A percentile compares a stretch with the other conserved stretches of the same genome.
phyloP scores from a whole-genome alignment of 176 grass and related monocot genomes.

The Musa schizocarpa region DNA sequence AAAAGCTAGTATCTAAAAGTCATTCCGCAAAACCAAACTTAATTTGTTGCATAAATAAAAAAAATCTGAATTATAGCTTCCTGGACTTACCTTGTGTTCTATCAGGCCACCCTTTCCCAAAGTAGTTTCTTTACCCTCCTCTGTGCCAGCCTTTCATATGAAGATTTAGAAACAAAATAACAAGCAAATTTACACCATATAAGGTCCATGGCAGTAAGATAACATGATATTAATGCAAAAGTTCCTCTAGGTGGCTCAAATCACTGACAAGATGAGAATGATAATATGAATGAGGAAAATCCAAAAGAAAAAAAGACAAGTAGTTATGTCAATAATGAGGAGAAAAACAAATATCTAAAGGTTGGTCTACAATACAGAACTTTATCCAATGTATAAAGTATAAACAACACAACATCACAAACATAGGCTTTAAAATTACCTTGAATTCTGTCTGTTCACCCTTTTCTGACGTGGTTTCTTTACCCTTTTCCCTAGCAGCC shows the following conservation, averaged over 20 bases:
- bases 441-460: slow-evolving; percentile 47
- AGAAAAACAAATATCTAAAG: neutral
- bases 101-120: slow-evolving; percentile 28
- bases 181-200: neutral
- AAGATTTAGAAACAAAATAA: neutral
- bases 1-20: neutral
- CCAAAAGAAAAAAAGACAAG: neutral
- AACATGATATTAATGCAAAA: neutral
- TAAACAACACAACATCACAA: no score
- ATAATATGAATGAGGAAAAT: neutral
- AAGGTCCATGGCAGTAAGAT: neutral
- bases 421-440: slow-evolving; percentile 16
- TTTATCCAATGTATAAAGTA: no score
- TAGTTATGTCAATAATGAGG: neutral
- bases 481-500: slow-evolving; percentile 55
- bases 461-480: slow-evolving; percentile 35
- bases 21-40: neutral
- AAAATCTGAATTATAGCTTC: no score
- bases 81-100: slow-evolving; percentile 54
- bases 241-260: neutral
- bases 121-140: slow-evolving; percentile 43
- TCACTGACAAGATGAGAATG: neutral
- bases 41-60: no score
- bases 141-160: slow-evolving; percentile 37
- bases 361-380: neutral